These are phyloP conservation scores for Paraconiothyrium sp. DNA, from an alignment of 2,329 filamentous ascomycete genomes.

Conservation along the genomic window DNA sequence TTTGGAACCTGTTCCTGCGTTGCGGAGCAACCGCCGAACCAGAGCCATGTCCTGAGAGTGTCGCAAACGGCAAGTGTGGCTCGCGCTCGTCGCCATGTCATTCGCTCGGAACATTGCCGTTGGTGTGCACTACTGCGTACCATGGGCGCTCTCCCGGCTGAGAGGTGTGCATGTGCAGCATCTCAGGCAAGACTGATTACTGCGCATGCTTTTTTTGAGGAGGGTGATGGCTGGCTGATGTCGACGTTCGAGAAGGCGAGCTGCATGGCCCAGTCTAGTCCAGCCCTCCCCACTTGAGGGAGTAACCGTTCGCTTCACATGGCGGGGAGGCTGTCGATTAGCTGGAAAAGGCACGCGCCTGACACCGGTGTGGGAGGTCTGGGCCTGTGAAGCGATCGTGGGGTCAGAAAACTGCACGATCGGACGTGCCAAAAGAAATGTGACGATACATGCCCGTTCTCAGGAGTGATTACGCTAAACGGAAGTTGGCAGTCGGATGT, in stretches of 20 bases:
- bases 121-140: background rate
- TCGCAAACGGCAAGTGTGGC: background rate
- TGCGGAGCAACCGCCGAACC: background rate
- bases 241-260: no score
- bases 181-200: background rate
- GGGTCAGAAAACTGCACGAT: constrained; percentile 4
- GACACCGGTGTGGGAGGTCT: background rate
- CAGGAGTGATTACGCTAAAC: background rate
- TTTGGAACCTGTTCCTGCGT: constrained; percentile 7
- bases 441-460: background rate
- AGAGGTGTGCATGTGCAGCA: background rate
- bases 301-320: constrained; percentile 8
- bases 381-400: background rate
- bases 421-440: background rate
- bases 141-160: background rate
- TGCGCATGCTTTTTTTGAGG: constrained; percentile 1
- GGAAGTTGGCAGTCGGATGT: background rate
- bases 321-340: constrained; percentile 1
- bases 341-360: constrained; percentile 4
- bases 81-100: background rate
- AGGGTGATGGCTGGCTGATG: background rate
- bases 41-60: background rate
- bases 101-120: background rate
- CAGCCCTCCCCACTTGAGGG: constrained; percentile 14
- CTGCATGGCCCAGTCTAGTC: background rate